phyloP scores from a whole-genome alignment of 225 moss, liverwort and hornwort genomes.

The Physcomitrium patens region DNA sequence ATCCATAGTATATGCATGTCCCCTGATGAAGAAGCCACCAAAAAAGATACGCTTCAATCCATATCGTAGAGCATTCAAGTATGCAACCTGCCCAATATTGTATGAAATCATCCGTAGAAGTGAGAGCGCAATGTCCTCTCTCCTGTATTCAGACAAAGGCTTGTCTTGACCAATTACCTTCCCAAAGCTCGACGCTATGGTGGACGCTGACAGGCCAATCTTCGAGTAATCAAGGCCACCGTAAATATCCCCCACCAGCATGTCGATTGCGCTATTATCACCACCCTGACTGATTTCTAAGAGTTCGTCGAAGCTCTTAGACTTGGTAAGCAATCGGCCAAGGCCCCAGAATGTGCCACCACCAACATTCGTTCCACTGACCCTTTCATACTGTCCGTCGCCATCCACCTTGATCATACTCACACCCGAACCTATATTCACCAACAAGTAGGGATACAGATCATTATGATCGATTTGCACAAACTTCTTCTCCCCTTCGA shows the following conservation, averaged over 20 bases:
- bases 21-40: constrained; percentile 96
- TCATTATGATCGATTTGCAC: constrained; percentile 85
- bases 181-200: constrained; percentile 98
- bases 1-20: constrained; percentile 99
- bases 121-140: constrained; percentile 92
- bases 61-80: constrained; percentile 88
- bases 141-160: constrained; percentile 79
- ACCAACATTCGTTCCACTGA: constrained; percentile 96
- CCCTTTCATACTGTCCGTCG: constrained; percentile 81
- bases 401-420: constrained; percentile 99
- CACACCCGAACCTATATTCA: constrained; percentile 98
- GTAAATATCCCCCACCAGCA: constrained; percentile 98
- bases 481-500: constrained; percentile 90
- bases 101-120: constrained; percentile 98
- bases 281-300: constrained; percentile 92
- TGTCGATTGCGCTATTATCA: constrained; percentile 94
- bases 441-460: constrained; percentile 87
- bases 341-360: constrained; percentile 99
- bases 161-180: constrained; percentile 88
- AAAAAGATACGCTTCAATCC: constrained; percentile 98
- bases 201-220: constrained; percentile 94
- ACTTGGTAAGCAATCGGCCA: constrained; percentile 90
- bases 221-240: constrained; percentile 97
- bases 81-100: constrained; percentile 96
- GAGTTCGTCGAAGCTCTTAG: constrained; percentile 96